Conservation (phyloP, 2,329 filamentous ascomycete genomes). For the Ascochyta rabiei region DNA sequence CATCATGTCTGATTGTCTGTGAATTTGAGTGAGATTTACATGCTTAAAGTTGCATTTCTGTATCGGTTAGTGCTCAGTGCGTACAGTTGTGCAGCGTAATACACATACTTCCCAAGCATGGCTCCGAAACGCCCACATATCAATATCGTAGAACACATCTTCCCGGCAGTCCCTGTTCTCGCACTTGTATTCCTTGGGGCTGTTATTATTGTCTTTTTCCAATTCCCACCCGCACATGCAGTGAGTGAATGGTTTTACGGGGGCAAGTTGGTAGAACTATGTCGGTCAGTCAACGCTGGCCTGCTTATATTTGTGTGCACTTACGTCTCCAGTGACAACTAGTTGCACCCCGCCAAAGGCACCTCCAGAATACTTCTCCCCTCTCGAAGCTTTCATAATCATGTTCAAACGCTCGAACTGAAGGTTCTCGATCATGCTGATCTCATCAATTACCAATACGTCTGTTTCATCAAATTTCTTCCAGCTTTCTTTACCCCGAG, state of each 20-base stretch:
- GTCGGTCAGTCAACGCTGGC: not conserved
- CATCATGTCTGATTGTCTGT: constrained; percentile 60
- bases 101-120: constrained; percentile 55
- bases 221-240: constrained; percentile 58
- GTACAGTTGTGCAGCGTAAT: not conserved
- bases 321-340: constrained; percentile 61
- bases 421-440: constrained; percentile 67
- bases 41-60: constrained; percentile 59
- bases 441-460: constrained; percentile 68
- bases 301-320: not conserved
- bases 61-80: constrained; percentile 4
- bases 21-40: constrained; percentile 61
- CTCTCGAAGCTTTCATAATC: constrained; percentile 52
- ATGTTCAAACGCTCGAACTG: constrained; percentile 58
- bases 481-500: constrained; percentile 38
- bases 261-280: constrained; percentile 54
- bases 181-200: constrained; percentile 20
- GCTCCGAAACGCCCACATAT: constrained; percentile 68
- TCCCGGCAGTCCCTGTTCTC: constrained; percentile 37
- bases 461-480: constrained; percentile 53
- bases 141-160: constrained; percentile 51
- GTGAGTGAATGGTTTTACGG: constrained; percentile 62
- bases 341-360: constrained; percentile 60
- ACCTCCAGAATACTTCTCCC: constrained; percentile 9
- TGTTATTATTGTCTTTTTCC: constrained; percentile 14